Evolutionary conservation across 441 rosid species (phyloP).

Genomic region (Eutrema salsugineum): DNA sequence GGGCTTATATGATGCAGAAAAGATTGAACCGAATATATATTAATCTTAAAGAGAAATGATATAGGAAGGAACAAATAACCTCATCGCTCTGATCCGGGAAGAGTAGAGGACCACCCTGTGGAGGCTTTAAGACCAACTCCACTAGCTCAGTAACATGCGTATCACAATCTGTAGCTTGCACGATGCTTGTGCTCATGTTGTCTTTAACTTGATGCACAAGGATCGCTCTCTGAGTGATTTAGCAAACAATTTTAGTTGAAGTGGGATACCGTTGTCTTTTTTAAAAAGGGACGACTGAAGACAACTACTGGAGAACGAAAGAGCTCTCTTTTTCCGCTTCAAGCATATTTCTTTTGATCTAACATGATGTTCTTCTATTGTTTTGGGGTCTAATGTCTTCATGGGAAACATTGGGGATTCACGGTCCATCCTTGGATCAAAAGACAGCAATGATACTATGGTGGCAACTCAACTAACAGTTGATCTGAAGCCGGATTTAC

Average conservation of each 20-base stretch:
- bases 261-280: background rate
- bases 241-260: constrained; percentile 7
- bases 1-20: background rate
- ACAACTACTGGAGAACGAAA: background rate
- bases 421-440: constrained; percentile 91
- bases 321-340: background rate
- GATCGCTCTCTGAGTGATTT: constrained; percentile 60
- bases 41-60: background rate
- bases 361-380: background rate
- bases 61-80: constrained; percentile 35
- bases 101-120: constrained; percentile 75
- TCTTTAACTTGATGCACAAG: constrained; percentile 73
- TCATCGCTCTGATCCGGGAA: constrained; percentile 78
- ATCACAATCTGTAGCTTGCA: constrained; percentile 30
- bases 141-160: constrained; percentile 58
- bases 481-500: constrained; percentile 95
- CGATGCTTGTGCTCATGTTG: constrained; percentile 41
- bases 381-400: constrained; percentile 75
- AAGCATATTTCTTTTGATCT: background rate
- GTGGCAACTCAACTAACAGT: constrained; percentile 89
- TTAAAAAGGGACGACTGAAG: too few species aligned
- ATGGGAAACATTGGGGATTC: constrained; percentile 97
- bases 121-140: constrained; percentile 72
- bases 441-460: constrained; percentile 64
- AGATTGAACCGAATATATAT: background rate